phyloP scores from a whole-genome alignment of 176 grass and related monocot genomes.

The Metroxylon sagu region DNA sequence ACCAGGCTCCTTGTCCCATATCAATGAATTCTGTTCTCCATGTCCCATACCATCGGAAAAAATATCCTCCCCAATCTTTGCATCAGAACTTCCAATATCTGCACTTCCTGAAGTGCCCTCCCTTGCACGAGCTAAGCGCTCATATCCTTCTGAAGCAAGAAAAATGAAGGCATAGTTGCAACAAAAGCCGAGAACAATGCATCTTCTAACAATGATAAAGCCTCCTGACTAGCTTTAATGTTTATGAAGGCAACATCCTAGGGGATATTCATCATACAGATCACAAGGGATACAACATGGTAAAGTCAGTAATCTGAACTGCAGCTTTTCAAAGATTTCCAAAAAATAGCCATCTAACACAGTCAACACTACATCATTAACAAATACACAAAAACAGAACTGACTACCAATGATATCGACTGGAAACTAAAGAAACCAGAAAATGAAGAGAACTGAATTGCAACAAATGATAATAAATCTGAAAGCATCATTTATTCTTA shows the following conservation, averaged over 20 bases:
- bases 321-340: too few relatives aligned
- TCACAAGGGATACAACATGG: neutral
- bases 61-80: constrained; percentile 23
- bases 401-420: too few relatives aligned
- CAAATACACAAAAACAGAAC: too few relatives aligned
- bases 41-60: constrained; percentile 35
- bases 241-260: too few relatives aligned
- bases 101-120: constrained; percentile 33
- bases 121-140: constrained; percentile 53
- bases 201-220: too few relatives aligned
- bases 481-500: too few relatives aligned
- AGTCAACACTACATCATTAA: too few relatives aligned
- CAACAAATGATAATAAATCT: too few relatives aligned
- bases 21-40: constrained; percentile 29
- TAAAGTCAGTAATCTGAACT: neutral
- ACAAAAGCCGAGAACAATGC: neutral
- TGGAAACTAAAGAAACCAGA: too few relatives aligned
- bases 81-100: neutral
- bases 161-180: neutral
- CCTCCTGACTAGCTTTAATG: too few relatives aligned
- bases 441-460: too few relatives aligned
- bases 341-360: too few relatives aligned
- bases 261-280: neutral
- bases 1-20: constrained; percentile 44
- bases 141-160: constrained; percentile 67